phyloP scores from a whole-genome alignment of 192 early-diverging fungal genomes.

The Coemansia sp. region DNA sequence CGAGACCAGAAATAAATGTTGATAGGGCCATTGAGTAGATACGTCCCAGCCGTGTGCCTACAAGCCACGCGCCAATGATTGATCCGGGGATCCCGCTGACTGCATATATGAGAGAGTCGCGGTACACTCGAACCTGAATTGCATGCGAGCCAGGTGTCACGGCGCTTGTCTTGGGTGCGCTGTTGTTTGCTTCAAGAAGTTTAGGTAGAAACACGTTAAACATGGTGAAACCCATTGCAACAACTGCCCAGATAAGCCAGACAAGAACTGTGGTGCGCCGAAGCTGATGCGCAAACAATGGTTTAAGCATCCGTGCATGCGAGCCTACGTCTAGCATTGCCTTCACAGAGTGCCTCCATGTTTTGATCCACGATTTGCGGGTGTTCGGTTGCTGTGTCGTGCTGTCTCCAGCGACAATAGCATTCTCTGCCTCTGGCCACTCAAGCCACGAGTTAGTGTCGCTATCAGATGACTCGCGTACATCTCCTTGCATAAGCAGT shows the following conservation, averaged over 20 bases:
- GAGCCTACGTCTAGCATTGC: constrained; percentile 17
- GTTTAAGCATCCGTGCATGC: constrained; percentile 34
- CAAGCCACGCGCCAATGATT: constrained; percentile 61
- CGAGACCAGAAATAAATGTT: constrained; percentile 66
- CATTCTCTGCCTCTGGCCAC: constrained; percentile 34
- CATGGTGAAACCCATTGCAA: constrained; percentile 79
- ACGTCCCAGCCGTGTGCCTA: constrained; percentile 71
- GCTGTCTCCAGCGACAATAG: neutral
- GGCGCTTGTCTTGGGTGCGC: neutral
- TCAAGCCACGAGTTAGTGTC: constrained; percentile 41
- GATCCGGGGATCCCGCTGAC: constrained; percentile 79
- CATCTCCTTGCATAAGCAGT: neutral
- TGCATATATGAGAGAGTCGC: constrained; percentile 73
- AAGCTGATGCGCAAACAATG: constrained; percentile 57
- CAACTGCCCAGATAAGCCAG: constrained; percentile 75
- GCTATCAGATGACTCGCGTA: constrained; percentile 1
- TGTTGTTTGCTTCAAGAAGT: constrained; percentile 58
- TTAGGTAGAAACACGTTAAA: constrained; percentile 86
- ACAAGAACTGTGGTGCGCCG: constrained; percentile 65
- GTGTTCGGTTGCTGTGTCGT: neutral
- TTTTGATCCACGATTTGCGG: constrained; percentile 1
- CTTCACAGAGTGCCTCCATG: constrained; percentile 1
- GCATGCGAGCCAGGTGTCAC: constrained; percentile 14
- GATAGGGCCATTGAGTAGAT: constrained; percentile 78
- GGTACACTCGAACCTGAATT: constrained; percentile 59